A percentile compares a stretch with the other conserved stretches of the same genome.
Conservation (phyloP, 495 filamentous ascomycete genomes). For the Tuber melanosporum region DNA sequence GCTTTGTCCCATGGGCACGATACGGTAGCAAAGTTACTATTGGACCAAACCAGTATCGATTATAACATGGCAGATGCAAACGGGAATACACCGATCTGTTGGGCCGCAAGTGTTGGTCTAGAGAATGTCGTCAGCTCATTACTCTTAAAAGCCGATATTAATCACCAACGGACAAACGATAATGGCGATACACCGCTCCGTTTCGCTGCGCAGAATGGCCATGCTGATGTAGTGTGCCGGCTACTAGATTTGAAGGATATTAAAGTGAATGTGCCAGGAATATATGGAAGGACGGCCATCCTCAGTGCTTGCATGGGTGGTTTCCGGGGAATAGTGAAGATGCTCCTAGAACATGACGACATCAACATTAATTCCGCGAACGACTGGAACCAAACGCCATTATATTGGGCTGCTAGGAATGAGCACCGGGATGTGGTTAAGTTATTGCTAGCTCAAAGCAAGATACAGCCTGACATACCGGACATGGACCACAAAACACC, state of each 20-base stretch:
- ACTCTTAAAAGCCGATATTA: not conserved
- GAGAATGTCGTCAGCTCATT: not conserved
- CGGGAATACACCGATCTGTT: not conserved
- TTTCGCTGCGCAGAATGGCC: not conserved
- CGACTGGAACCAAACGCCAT: not conserved
- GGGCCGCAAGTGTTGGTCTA: not conserved
- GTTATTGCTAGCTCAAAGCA: not conserved
- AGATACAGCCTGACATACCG: not conserved
- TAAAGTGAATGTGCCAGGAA: not conserved
- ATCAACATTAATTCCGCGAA: not conserved
- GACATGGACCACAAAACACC: not conserved
- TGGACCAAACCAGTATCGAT: not conserved
- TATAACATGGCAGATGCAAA: not conserved
- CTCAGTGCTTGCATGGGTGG: not conserved
- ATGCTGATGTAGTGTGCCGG: not conserved
- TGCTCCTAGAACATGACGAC: not conserved
- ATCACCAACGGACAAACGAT: not conserved
- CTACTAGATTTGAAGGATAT: not conserved
- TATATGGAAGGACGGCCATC: not conserved
- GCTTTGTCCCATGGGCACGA: not conserved
- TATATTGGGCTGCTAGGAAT: not conserved
- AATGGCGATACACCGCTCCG: not conserved
- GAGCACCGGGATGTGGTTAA: not conserved
- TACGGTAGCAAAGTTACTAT: not conserved
- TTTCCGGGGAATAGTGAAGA: not conserved